Evolutionary conservation across 352 stramenopile species (phyloP).

Genomic region (Globisporangium spiculum): DNA sequence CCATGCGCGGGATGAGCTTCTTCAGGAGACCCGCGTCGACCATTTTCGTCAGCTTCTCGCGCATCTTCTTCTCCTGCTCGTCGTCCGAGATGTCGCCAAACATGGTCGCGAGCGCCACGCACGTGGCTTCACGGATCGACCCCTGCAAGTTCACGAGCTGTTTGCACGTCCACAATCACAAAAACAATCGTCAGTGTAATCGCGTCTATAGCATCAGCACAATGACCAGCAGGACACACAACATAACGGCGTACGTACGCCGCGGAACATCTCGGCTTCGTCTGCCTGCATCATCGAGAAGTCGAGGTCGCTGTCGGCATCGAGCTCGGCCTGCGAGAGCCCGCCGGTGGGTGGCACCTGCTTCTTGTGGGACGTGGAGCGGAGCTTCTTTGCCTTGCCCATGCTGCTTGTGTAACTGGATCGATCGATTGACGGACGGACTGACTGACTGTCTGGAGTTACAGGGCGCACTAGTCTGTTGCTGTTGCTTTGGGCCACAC

Average conservation of each 20-base stretch:
- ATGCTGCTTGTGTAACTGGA: slow-evolving; percentile 29
- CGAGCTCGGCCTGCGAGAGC: slow-evolving; percentile 53
- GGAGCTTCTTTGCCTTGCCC: slow-evolving; percentile 87
- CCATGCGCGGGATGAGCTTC: slow-evolving; percentile 83
- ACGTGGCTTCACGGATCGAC: slow-evolving; percentile 83
- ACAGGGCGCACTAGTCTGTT: background rate
- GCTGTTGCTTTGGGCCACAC: background rate
- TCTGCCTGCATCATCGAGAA: slow-evolving; percentile 45
- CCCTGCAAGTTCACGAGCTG: slow-evolving; percentile 72
- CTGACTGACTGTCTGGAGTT: background rate
- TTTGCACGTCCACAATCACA: background rate
- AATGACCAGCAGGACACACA: background rate
- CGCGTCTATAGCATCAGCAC: background rate
- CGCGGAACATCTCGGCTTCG: slow-evolving; percentile 69
- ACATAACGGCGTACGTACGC: slow-evolving; percentile 24
- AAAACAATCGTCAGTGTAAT: slow-evolving; percentile 1
- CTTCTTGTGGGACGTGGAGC: slow-evolving; percentile 85
- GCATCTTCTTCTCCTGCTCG: slow-evolving; percentile 51
- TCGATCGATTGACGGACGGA: background rate
- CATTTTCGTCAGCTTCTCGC: slow-evolving; percentile 73
- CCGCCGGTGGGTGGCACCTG: slow-evolving; percentile 56
- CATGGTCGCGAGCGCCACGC: slow-evolving; percentile 80
- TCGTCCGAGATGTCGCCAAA: slow-evolving; percentile 69
- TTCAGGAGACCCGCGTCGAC: slow-evolving; percentile 70
- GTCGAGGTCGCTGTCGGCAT: slow-evolving; percentile 37